Base-by-base conservation (phyloP, 441 rosid species). In the Metrosideros polymorpha region DNA sequence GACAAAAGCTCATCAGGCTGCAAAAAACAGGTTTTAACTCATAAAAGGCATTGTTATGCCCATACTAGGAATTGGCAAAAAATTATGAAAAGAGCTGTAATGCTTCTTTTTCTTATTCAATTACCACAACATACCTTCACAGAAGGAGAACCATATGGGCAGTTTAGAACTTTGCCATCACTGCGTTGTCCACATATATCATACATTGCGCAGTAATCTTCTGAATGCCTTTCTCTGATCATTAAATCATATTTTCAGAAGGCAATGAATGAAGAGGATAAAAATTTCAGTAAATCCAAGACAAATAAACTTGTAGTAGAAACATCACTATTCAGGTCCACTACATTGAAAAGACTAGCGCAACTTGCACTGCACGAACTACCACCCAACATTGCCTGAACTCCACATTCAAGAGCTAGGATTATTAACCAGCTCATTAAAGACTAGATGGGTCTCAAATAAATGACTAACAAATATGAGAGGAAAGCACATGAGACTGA, bases 1-100 rank as follows among this genome's bases (percentile, higher is more conserved):
- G 97, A 95, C 86, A 95, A 89, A 25, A 94, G 90, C 43, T 92
- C 93, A 92, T 91, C 91, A 85, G 97, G 96, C 97, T 95, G 92
- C 87, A 83, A 89, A 87, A 55, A 84, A 90, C 55, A 63, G 57
- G 57, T 52, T 35, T 50, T 39, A 83, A 45, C 84, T 55, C 25
- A 52, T 66, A 24, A 19, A 29, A 35, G 79, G 79, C 47, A 66
- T 35, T 19, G 47, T 19, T 66, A 66, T 66, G 42, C 47, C 79
- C 45, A 39, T 39, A 35, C 45, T 22, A 66, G 79, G 79, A 35
- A 66, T 50, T 2, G 19, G 15, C 29, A 83, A 32, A 52, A 52
- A 30, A 30, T 1, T 29, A 49, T n/a, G 55, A 45, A 49, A 45
- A 45, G 42, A 47, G 84, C 39, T 47, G 18, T 29, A 82, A 49